These are phyloP conservation scores for Jimgerdemannia lactiflua DNA, from an alignment of 192 early-diverging fungal species.

Conservation along the genomic window DNA sequence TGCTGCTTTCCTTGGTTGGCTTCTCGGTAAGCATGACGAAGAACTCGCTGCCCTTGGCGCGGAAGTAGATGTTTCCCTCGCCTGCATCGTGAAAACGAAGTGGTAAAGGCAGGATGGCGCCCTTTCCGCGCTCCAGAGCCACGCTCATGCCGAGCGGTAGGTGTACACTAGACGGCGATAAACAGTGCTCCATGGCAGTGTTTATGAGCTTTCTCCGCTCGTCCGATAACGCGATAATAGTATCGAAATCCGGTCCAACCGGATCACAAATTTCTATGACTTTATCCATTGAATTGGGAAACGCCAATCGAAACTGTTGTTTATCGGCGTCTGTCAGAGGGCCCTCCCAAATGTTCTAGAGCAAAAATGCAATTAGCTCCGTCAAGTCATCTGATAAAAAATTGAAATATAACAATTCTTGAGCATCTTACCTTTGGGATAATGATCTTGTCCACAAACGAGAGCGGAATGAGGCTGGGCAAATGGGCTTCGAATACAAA, in stretches of 20 bases:
- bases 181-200: not conserved
- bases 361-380: not conserved
- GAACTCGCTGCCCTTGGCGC: not conserved
- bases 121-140: not conserved
- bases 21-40: not conserved
- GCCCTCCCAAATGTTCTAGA: not conserved
- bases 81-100: not conserved
- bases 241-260: not conserved
- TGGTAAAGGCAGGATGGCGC: not conserved
- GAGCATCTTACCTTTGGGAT: not conserved
- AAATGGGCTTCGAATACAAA: not conserved
- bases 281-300: not conserved
- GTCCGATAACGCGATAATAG: not conserved
- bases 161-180: not conserved
- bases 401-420: not conserved
- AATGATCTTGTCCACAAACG: not conserved
- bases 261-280: not conserved
- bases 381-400: not conserved
- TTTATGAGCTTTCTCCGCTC: not conserved
- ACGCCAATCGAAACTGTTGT: not conserved
- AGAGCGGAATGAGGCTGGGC: not conserved
- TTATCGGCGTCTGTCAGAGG: not conserved
- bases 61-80: not conserved
- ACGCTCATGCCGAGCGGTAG: not conserved
- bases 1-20: not conserved